Evolutionary conservation across 495 filamentous ascomycete genomes (phyloP), one percentile per base, ranked within the genome.

Genomic region (Diplogelasinospora grovesii): DNA sequence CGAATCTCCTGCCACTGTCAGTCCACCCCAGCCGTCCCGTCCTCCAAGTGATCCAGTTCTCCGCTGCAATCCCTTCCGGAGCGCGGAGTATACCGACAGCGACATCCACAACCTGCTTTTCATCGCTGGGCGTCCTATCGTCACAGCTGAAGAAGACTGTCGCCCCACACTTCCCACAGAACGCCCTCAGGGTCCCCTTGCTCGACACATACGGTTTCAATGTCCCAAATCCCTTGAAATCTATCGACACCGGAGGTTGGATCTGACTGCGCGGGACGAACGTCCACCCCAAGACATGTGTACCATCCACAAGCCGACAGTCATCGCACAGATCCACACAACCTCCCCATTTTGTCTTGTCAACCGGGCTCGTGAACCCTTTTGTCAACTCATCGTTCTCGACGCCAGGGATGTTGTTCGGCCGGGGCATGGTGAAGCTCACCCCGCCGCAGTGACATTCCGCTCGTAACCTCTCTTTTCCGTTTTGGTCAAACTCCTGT

Each of bases 151-250:
- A 57, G 27, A 85, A 82, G 3, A 78, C 71, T 0, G 67, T 79
- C 0, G 81, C 80, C 0, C 81, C 81, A 49, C 83, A 87, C 1
- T 34, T 46, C 0, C 59, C 56, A 48, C 82, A 87, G 53, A 85
- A 85, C 31, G 75, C 69, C 18, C 81, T 59, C 39, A 65, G 69
- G 13, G 76, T 69, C 1, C 54, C 60, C 5, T 65, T 53, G 4
- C 73, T 76, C 38, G 72, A 80, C 7, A 59, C 44, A 49, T 79
- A 82, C 9, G 46, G 56, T 45, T 66, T 70, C 56, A 82, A 52
- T 7, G 74, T 81, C 3, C 76, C 73, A 20, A 53, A 41, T 13
- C 49, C 50, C 21, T 43, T 42, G 23, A 78, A 73, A 13, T 63
- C 52, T 2, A 66, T 29, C 4, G 59, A 51, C 4, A 41, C 54